phyloP scores from a whole-genome alignment of 345 rosid genomes.

The Punica granatum region DNA sequence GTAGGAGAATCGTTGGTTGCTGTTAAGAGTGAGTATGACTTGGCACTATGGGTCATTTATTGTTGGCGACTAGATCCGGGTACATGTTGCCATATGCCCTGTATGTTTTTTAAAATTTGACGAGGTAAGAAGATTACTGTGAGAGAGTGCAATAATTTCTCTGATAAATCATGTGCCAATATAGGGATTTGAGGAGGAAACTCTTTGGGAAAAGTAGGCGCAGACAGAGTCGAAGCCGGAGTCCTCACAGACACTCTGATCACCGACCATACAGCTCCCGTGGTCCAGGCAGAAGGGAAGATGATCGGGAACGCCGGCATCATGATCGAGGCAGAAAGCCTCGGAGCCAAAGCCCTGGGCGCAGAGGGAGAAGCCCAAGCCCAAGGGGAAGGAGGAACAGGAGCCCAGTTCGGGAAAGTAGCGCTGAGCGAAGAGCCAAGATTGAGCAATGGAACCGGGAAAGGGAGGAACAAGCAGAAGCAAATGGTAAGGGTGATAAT shows the following conservation, averaged over 20 bases:
- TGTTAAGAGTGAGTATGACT: neutral
- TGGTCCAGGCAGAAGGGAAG: constrained; percentile 31
- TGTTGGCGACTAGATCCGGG: neutral
- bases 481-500: constrained; percentile 5
- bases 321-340: constrained; percentile 38
- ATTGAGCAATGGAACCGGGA: constrained; percentile 60
- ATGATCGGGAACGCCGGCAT: constrained; percentile 28
- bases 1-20: neutral
- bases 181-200: constrained; percentile 45
- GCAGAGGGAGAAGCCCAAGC: constrained; percentile 20
- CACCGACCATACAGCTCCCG: constrained; percentile 24
- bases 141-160: neutral
- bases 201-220: constrained; percentile 33
- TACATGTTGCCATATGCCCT: neutral
- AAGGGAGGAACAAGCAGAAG: constrained; percentile 24
- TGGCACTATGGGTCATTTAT: neutral
- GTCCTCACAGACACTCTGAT: constrained; percentile 31
- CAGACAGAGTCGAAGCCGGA: constrained; percentile 39
- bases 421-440: constrained; percentile 49
- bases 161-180: neutral
- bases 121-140: neutral
- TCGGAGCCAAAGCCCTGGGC: constrained; percentile 40
- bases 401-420: constrained; percentile 41
- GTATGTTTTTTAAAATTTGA: neutral
- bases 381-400: constrained; percentile 19